Percentiles rank a stretch among this genome's conserved stretches.
Evolutionary conservation across 2,329 filamentous ascomycete genomes (phyloP).

Genomic region (Tolypocladium ovalisporum): DNA sequence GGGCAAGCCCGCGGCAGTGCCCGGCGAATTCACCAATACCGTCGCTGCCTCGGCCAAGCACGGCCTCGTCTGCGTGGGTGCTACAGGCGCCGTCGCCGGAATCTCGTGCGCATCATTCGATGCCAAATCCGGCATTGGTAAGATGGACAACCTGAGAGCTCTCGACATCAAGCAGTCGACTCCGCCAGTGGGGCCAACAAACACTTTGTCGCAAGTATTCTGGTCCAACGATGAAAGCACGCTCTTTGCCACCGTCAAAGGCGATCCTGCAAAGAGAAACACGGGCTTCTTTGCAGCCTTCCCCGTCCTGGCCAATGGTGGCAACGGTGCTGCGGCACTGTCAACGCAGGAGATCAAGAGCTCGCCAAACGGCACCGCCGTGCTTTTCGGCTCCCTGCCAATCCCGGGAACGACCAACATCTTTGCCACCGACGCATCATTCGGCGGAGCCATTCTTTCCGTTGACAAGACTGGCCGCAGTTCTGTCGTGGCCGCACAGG

Average conservation of each 20-base stretch:
- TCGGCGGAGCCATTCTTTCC: slow-evolving; percentile 40
- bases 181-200: slow-evolving; percentile 44
- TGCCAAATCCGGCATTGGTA: slow-evolving; percentile 19
- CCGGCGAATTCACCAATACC: slow-evolving; percentile 42
- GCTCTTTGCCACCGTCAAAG: slow-evolving; percentile 49
- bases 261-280: slow-evolving; percentile 41
- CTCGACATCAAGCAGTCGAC: slow-evolving; percentile 44
- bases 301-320: slow-evolving; percentile 18
- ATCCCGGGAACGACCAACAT: slow-evolving; percentile 33
- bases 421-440: slow-evolving; percentile 47
- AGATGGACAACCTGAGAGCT: slow-evolving; percentile 32
- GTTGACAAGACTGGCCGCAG: slow-evolving; percentile 23
- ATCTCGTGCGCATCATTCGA: slow-evolving; percentile 32
- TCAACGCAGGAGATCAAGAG: slow-evolving; percentile 14
- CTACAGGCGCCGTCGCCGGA: slow-evolving; percentile 31
- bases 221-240: slow-evolving; percentile 43
- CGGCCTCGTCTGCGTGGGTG: slow-evolving; percentile 33
- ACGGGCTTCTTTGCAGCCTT: slow-evolving; percentile 46
- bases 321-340: not conserved
- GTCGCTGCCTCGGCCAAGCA: slow-evolving; percentile 34
- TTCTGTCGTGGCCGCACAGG: slow-evolving; percentile 23
- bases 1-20: slow-evolving; percentile 29
- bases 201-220: slow-evolving; percentile 49
- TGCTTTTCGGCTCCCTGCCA: slow-evolving; percentile 41
- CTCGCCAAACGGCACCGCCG: slow-evolving; percentile 43